phyloP scores from a whole-genome alignment of 345 rosid species.

The Citrus reticulata region DNA sequence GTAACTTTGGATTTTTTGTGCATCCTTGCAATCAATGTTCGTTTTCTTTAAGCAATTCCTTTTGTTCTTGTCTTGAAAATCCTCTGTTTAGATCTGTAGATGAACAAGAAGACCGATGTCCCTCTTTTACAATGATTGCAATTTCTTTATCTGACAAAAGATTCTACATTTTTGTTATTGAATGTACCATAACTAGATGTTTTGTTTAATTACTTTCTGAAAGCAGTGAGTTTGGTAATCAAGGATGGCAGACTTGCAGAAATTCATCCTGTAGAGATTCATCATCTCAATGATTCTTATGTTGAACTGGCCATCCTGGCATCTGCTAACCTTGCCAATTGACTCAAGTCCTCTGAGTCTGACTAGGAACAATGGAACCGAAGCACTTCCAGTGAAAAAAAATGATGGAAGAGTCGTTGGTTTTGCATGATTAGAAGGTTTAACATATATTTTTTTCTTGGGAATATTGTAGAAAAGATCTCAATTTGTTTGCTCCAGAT shows the following conservation, averaged over 20 bases:
- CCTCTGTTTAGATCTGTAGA: background rate
- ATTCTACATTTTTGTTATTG: background rate
- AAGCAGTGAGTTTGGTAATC: slow-evolving; percentile 24
- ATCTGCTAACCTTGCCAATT: slow-evolving; percentile 17
- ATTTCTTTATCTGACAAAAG: no score
- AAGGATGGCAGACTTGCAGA: slow-evolving; percentile 24
- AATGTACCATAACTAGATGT: background rate
- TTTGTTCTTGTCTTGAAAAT: background rate
- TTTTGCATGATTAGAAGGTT: background rate
- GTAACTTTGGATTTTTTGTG: background rate
- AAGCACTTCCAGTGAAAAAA: slow-evolving; percentile 6
- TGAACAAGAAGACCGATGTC: no score
- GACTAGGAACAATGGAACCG: slow-evolving; percentile 3
- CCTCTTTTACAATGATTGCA: no score
- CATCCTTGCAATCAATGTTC: no score
- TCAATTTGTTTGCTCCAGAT: background rate
- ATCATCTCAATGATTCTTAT: background rate
- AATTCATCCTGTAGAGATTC: slow-evolving; percentile 9
- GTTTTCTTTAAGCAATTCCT: background rate
- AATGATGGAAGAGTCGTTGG: background rate
- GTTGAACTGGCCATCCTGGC: slow-evolving; percentile 25
- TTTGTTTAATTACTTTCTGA: background rate
- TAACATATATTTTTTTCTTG: background rate
- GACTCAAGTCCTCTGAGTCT: slow-evolving; percentile 16
- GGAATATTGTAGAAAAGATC: background rate